Evolutionary conservation across 495 filamentous ascomycete genomes (phyloP).

Genomic region (Xylaria intraflava): DNA sequence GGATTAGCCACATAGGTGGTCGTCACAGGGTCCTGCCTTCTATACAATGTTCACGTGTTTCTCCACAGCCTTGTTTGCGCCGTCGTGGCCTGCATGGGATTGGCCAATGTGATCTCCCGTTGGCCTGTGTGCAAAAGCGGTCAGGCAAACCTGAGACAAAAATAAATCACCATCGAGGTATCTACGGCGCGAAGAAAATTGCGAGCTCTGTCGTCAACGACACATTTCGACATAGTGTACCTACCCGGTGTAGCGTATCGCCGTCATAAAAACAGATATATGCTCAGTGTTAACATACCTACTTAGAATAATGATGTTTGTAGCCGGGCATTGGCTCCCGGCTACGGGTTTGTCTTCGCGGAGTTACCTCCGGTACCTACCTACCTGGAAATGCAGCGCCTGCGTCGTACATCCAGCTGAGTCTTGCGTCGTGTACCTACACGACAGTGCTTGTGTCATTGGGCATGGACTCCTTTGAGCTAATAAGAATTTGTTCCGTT

Average conservation of each 20-base stretch:
- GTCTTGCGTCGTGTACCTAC: too few relatives aligned
- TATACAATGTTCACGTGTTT: background rate
- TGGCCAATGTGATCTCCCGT: background rate
- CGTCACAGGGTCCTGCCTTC: background rate
- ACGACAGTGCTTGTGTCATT: background rate
- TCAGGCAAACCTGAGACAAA: conserved; percentile 4
- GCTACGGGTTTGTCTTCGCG: too few relatives aligned
- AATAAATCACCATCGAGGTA: conserved; percentile 4
- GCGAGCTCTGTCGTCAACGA: conserved; percentile 1
- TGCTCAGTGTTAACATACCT: too few relatives aligned
- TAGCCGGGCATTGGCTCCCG: too few relatives aligned
- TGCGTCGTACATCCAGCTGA: too few relatives aligned
- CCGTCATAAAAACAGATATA: too few relatives aligned
- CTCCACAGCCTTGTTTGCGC: conserved; percentile 5
- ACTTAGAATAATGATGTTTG: too few relatives aligned
- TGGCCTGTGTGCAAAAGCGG: conserved; percentile 8
- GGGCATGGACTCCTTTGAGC: background rate
- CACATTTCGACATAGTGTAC: too few relatives aligned
- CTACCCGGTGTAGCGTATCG: too few relatives aligned
- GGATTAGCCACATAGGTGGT: too few relatives aligned
- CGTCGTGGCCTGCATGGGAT: conserved; percentile 1
- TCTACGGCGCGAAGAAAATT: background rate
- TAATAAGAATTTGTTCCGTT: background rate
- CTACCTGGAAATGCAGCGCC: background rate
- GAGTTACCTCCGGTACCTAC: too few relatives aligned